Conservation (phyloP, 106 monocot genomes). For the Dendrobium chrysotoxum region DNA sequence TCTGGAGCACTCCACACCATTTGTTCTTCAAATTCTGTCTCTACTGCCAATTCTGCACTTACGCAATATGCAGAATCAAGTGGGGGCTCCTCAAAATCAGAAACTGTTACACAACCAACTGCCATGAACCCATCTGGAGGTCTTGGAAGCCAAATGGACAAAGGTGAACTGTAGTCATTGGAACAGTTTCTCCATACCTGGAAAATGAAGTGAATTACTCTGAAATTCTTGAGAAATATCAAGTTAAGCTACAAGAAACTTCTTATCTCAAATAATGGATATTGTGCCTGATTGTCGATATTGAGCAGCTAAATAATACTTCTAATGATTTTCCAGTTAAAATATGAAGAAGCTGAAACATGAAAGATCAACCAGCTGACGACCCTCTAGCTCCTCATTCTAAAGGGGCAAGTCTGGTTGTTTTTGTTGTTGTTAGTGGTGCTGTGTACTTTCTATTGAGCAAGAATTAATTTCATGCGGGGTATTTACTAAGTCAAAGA, state of each 20-base stretch:
- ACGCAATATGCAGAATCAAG: constrained; percentile 50
- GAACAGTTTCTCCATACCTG: constrained; percentile 95
- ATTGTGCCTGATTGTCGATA: too few relatives aligned
- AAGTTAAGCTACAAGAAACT: neutral
- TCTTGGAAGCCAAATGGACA: constrained; percentile 85
- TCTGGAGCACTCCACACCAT: constrained; percentile 70
- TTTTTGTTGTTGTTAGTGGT: too few relatives aligned
- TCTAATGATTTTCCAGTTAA: too few relatives aligned
- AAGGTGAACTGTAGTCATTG: constrained; percentile 64
- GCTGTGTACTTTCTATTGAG: too few relatives aligned
- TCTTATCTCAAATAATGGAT: too few relatives aligned
- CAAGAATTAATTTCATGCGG: neutral
- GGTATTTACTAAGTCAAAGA: neutral
- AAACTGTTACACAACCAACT: constrained; percentile 75
- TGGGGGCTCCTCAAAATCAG: constrained; percentile 65
- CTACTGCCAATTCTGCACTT: constrained; percentile 44
- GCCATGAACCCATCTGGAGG: constrained; percentile 81
- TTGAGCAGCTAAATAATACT: too few relatives aligned
- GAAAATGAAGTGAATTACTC: neutral
- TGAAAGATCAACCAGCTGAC: too few relatives aligned
- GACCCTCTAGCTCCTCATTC: too few relatives aligned
- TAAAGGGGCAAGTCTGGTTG: too few relatives aligned
- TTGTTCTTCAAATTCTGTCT: constrained; percentile 59
- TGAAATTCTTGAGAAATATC: neutral
- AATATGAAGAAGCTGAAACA: too few relatives aligned